These are phyloP conservation scores for Fimicolochytrium jonesii DNA, from an alignment of 192 early-diverging fungal genomes.

Conservation along the genomic window DNA sequence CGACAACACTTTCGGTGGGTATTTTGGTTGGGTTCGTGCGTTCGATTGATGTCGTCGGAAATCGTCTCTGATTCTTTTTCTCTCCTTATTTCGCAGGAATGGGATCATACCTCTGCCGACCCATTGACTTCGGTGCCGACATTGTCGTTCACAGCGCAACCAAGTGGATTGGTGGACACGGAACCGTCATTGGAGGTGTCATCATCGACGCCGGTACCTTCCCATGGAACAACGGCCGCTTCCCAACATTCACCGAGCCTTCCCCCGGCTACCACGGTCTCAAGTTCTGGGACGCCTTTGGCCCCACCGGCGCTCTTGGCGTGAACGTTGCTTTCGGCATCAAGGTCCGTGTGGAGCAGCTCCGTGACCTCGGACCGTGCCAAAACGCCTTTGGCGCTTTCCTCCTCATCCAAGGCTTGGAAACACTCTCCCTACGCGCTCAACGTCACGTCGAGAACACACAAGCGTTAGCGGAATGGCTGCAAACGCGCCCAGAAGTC, in stretches of 20 bases:
- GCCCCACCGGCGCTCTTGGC: slow-evolving; percentile 58
- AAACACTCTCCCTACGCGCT: slow-evolving; percentile 85
- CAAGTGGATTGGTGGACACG: slow-evolving; percentile 89
- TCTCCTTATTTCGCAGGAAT: too few relatives aligned
- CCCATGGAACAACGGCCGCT: slow-evolving; percentile 82
- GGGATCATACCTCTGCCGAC: slow-evolving; percentile 72
- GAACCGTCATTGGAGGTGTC: slow-evolving; percentile 87
- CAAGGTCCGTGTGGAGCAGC: slow-evolving; percentile 75
- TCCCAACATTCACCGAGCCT: slow-evolving; percentile 84
- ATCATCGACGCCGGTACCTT: slow-evolving; percentile 86
- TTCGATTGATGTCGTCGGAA: too few relatives aligned
- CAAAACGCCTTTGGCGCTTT: slow-evolving; percentile 87
- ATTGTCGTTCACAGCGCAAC: slow-evolving; percentile 91
- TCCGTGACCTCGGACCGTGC: slow-evolving; percentile 82
- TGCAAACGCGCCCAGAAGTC: slow-evolving; percentile 68
- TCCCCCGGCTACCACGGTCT: slow-evolving; percentile 81
- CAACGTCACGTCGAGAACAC: slow-evolving; percentile 82
- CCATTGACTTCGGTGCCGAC: slow-evolving; percentile 92
- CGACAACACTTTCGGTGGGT: slow-evolving; percentile 95
- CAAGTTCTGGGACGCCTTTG: slow-evolving; percentile 84
- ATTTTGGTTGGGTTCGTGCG: too few relatives aligned
- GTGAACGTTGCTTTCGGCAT: slow-evolving; percentile 67
- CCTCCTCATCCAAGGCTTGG: slow-evolving; percentile 82
- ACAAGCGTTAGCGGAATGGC: slow-evolving; percentile 73
- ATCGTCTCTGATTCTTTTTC: too few relatives aligned